These are phyloP conservation scores for Psilocybe cubensis DNA, from an alignment of 768 basidiomycete species.

Conservation along the genomic window DNA sequence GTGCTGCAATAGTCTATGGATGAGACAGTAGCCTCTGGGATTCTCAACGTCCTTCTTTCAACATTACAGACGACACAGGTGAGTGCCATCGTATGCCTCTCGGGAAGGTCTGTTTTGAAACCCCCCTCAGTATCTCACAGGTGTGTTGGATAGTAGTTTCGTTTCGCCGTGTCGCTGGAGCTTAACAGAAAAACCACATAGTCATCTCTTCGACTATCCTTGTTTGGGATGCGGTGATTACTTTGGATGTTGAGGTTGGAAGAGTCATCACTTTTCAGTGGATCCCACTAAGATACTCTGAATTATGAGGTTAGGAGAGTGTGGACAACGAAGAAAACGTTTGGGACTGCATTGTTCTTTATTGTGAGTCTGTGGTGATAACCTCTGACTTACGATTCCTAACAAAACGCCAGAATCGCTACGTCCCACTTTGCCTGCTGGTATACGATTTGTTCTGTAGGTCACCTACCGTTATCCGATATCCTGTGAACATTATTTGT, in stretches of 20 bases:
- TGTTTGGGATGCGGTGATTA: not conserved
- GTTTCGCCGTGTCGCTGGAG: too few species aligned
- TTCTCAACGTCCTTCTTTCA: not conserved
- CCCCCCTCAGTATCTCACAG: not conserved
- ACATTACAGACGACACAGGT: not conserved
- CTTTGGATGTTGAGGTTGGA: not conserved
- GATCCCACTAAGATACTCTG: not conserved
- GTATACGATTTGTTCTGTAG: slow-evolving; percentile 14
- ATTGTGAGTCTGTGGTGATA: not conserved
- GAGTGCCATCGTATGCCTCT: not conserved
- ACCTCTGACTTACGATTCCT: not conserved
- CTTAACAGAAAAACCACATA: not conserved
- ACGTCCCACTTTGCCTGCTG: slow-evolving; percentile 11
- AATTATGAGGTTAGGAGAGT: slow-evolving; percentile 8
- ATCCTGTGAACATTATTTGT: not conserved
- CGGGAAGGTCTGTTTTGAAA: too few species aligned
- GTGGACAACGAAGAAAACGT: slow-evolving; percentile 7
- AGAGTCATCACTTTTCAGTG: not conserved
- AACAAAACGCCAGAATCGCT: slow-evolving; percentile 10
- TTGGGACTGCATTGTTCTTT: slow-evolving; percentile 14
- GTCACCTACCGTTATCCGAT: not conserved
- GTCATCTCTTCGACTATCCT: not conserved
- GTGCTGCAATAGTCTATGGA: not conserved
- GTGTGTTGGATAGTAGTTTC: not conserved
- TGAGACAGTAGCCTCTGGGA: not conserved